Evolutionary conservation across 495 filamentous ascomycete genomes (phyloP).

Genomic region (Neurospora intermedia): DNA sequence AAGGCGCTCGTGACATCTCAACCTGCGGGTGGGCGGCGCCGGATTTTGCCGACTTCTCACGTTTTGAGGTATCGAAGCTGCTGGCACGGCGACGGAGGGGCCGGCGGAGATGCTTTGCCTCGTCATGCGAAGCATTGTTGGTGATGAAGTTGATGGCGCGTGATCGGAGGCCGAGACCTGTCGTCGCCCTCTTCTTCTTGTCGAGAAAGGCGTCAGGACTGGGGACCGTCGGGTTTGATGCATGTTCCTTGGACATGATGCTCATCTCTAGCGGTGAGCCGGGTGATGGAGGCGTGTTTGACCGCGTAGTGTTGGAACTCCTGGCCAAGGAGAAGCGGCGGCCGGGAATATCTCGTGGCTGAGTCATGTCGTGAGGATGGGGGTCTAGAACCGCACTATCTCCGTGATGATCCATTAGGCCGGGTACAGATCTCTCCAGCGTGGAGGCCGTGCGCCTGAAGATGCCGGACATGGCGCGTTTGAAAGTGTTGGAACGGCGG

Average conservation of each 20-base stretch:
- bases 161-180: conserved; percentile 34
- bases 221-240: conserved; percentile 27
- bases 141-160: conserved; percentile 20
- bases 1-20: conserved; percentile 26
- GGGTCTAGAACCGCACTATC: conserved; percentile 6
- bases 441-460: conserved; percentile 25
- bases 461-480: conserved; percentile 27
- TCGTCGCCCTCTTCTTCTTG: conserved; percentile 38
- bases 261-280: conserved; percentile 30
- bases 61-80: conserved; percentile 25
- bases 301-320: conserved; percentile 37
- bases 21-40: conserved; percentile 7
- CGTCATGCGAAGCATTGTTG: not conserved
- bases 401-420: conserved; percentile 6
- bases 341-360: conserved; percentile 14
- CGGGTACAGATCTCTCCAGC: conserved; percentile 15
- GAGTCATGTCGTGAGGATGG: conserved; percentile 14
- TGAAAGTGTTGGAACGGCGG: conserved; percentile 15
- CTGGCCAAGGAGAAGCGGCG: conserved; percentile 38
- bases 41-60: conserved; percentile 4
- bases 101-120: conserved; percentile 4
- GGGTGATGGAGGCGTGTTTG: conserved; percentile 43
- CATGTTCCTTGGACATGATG: conserved; percentile 17
- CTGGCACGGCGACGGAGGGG: conserved; percentile 23
- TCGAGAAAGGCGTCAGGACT: conserved; percentile 27